These are phyloP conservation scores for Camelina sativa DNA, from an alignment of 345 rosid genomes.

Conservation along the genomic window DNA sequence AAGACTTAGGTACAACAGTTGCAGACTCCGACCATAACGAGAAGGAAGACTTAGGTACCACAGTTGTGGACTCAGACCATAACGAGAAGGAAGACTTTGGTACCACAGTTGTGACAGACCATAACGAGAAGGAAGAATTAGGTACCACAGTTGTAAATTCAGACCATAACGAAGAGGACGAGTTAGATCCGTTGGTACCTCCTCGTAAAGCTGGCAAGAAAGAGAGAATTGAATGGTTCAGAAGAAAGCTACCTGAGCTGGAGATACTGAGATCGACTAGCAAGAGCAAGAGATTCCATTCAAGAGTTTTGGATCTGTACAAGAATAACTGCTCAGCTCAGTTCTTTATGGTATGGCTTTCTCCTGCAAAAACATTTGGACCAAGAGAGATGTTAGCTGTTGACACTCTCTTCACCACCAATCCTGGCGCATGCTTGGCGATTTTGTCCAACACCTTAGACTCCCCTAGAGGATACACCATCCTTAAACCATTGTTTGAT, in stretches of 20 bases:
- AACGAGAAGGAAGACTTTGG: conserved; percentile 32
- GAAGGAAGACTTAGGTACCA: neutral
- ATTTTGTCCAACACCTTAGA: conserved; percentile 68
- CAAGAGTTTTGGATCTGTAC: conserved; percentile 51
- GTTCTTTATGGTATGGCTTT: conserved; percentile 83
- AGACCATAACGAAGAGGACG: conserved; percentile 23
- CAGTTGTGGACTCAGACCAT: neutral
- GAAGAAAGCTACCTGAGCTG: conserved; percentile 52
- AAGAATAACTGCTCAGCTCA: conserved; percentile 52
- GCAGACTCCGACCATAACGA: no score
- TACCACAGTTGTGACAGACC: no score
- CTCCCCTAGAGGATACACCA: conserved; percentile 49
- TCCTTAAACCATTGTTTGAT: conserved; percentile 59
- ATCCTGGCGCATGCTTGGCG: conserved; percentile 60
- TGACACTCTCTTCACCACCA: conserved; percentile 60
- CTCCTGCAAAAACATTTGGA: conserved; percentile 57
- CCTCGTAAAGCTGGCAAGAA: conserved; percentile 53
- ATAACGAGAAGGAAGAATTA: no score
- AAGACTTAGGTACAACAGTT: conserved; percentile 14
- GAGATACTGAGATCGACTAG: conserved; percentile 54
- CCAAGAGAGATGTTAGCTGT: conserved; percentile 64
- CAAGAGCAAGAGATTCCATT: conserved; percentile 50
- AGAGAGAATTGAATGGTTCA: conserved; percentile 65
- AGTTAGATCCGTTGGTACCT: conserved; percentile 50
- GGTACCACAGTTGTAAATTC: neutral